phyloP scores from a whole-genome alignment of 371 early-diverging fungal genomes.

The Mycotypha africana region DNA sequence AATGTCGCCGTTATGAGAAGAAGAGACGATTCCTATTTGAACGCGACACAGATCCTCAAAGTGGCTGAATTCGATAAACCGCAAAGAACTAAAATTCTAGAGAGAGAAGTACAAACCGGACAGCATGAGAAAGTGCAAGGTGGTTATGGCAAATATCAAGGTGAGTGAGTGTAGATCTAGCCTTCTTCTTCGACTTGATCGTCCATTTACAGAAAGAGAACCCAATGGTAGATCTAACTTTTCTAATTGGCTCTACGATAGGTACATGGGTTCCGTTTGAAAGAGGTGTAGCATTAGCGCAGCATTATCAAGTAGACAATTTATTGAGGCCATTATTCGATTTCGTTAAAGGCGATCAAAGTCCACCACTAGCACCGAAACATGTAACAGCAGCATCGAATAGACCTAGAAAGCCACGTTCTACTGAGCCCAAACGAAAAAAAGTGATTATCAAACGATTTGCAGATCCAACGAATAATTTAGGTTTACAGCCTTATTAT shows the following conservation, averaged over 20 bases:
- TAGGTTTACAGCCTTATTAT: background rate
- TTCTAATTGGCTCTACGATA: too few relatives aligned
- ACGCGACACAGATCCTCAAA: slow-evolving; percentile 94
- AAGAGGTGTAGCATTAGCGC: slow-evolving; percentile 63
- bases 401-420: slow-evolving; percentile 9
- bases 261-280: slow-evolving; percentile 74
- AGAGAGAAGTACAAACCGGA: slow-evolving; percentile 76
- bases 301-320: slow-evolving; percentile 33
- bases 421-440: slow-evolving; percentile 7
- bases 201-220: background rate
- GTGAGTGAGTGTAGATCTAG: slow-evolving; percentile 53
- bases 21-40: slow-evolving; percentile 76
- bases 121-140: slow-evolving; percentile 92
- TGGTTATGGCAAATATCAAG: slow-evolving; percentile 95
- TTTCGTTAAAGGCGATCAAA: slow-evolving; percentile 21
- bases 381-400: slow-evolving; percentile 15
- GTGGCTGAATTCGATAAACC: slow-evolving; percentile 91
- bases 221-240: too few relatives aligned
- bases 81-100: slow-evolving; percentile 82
- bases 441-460: background rate
- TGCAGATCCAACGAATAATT: background rate
- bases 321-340: slow-evolving; percentile 11
- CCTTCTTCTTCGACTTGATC: background rate
- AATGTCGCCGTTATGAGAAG: slow-evolving; percentile 88
- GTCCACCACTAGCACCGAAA: slow-evolving; percentile 46